A percentile compares a stretch with the other conserved stretches of the same genome.
Evolutionary conservation across 768 basidiomycete genomes (phyloP).

Genomic region (Rubroboletus satanas): DNA sequence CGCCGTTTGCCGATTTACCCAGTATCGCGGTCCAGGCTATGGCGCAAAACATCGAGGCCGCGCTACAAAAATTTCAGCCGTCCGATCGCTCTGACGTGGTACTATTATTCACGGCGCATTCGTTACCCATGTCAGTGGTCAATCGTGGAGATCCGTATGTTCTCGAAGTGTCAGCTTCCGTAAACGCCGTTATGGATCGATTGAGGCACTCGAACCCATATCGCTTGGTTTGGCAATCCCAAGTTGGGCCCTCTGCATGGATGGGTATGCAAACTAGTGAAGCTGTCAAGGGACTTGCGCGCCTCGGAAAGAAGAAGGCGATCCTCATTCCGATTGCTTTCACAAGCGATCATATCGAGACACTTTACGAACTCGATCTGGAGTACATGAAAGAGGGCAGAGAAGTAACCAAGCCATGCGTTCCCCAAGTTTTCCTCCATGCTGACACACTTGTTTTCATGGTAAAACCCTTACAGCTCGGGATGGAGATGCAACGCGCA

Average conservation of each 20-base stretch:
- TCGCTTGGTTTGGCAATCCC: conserved; percentile 95
- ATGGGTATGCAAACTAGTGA: conserved; percentile 96
- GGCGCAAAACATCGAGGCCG: conserved; percentile 80
- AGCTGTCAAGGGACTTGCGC: conserved; percentile 82
- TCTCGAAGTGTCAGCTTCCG: conserved; percentile 90
- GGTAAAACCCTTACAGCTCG: conserved; percentile 52
- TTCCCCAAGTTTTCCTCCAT: neutral
- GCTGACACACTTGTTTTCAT: conserved; percentile 7
- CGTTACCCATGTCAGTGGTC: conserved; percentile 95
- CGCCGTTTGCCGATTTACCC: neutral
- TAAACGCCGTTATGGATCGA: conserved; percentile 88
- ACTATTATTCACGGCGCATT: conserved; percentile 94
- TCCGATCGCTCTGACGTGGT: conserved; percentile 71
- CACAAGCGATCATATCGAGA: conserved; percentile 99
- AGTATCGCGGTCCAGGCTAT: conserved; percentile 59
- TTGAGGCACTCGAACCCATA: conserved; percentile 79
- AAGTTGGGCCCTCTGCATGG: conserved; percentile 97
- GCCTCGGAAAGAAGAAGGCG: conserved; percentile 69
- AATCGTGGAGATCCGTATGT: conserved; percentile 99
- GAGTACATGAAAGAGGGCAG: conserved; percentile 90
- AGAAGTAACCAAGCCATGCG: conserved; percentile 55
- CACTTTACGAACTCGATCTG: conserved; percentile 91
- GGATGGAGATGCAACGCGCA: conserved; percentile 84
- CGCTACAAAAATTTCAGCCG: conserved; percentile 73
- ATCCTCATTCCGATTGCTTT: conserved; percentile 95